Conservation (phyloP, 257 asterid species). For the Rhazya stricta region DNA sequence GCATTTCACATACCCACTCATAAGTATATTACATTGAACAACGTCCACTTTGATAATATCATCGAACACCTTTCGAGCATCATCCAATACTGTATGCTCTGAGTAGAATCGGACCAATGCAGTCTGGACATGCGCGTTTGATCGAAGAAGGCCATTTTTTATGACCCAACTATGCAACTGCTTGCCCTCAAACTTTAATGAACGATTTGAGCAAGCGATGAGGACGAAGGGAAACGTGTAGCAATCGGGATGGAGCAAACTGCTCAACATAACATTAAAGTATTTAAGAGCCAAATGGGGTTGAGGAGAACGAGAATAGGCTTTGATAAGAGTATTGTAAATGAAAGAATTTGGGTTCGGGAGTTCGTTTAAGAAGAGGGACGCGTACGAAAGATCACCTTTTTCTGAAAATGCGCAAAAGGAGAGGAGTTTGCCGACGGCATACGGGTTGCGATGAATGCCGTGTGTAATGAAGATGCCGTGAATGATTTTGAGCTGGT, state of each 20-base stretch:
- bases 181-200: slow-evolving; percentile 39
- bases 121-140: slow-evolving; percentile 53
- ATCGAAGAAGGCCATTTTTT: slow-evolving; percentile 44
- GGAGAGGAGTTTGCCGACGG: slow-evolving; percentile 66
- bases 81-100: slow-evolving; percentile 41
- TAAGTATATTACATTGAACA: slow-evolving; percentile 72
- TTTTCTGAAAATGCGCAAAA: slow-evolving; percentile 38
- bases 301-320: slow-evolving; percentile 33
- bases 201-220: slow-evolving; percentile 58
- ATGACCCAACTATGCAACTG: slow-evolving; percentile 46
- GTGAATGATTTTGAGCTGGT: slow-evolving; percentile 59
- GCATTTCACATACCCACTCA: slow-evolving; percentile 50
- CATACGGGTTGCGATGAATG: slow-evolving; percentile 38
- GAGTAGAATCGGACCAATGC: slow-evolving; percentile 51
- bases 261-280: slow-evolving; percentile 28
- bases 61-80: slow-evolving; percentile 54
- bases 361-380: slow-evolving; percentile 46
- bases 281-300: slow-evolving; percentile 40
- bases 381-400: slow-evolving; percentile 52
- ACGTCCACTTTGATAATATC: slow-evolving; percentile 37
- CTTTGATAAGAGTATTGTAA: slow-evolving; percentile 67
- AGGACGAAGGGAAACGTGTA: slow-evolving; percentile 64
- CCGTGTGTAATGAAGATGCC: slow-evolving; percentile 61
- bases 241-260: slow-evolving; percentile 47
- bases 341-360: slow-evolving; percentile 55